Evolutionary conservation across 116 monocot species (phyloP), one percentile per base, ranked within the genome.

Genomic region (Dioscorea cayenensis): DNA sequence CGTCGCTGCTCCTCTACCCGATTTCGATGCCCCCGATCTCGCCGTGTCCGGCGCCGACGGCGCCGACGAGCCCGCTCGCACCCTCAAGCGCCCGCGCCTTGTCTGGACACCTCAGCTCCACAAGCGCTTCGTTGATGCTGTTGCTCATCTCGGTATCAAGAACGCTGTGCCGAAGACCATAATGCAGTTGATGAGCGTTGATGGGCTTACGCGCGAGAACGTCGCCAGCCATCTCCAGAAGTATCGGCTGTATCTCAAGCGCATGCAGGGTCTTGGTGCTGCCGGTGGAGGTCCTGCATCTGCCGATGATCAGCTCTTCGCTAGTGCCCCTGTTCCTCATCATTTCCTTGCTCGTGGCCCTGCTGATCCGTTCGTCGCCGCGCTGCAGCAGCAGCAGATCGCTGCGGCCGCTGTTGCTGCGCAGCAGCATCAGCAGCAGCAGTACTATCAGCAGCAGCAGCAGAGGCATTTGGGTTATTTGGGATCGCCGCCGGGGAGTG

Each of bases 161-260:
- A 90, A 94, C 87, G 90, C 90, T 4, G 94, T 94, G 16, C 94
- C 94, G 9, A 90, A 94, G 85, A 94, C 90, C 22, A 94, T 94
- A 75, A 90, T 90, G 94, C 94, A 90, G 78, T 76, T 94, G 58
- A 94, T 94, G 94, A 90, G 83, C 76, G 94, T 94, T n/a, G 90
- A 94, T 35, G 94, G 94, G n/a, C 87, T 94, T 27, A 93, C 89
- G 4, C 76, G 93, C 2, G 93, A 93, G 77, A 93, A 93, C 87
- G 93, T 93, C 38, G 94, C 94, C 25, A 87, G 87, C 65, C 94
- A 94, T 71, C 85, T 94, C 17, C 94, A 94, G 75, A 94, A 94
- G 82, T 94, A 94, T 67, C 73, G 90, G 6, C 82, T 94, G 49
- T 94, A 90, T 72, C 84, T 94, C 66, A 94, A 87, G 85, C 81